These are phyloP conservation scores for Mollisiaceae sp. DNA, from an alignment of 2,329 filamentous ascomycete genomes.

Conservation along the genomic window DNA sequence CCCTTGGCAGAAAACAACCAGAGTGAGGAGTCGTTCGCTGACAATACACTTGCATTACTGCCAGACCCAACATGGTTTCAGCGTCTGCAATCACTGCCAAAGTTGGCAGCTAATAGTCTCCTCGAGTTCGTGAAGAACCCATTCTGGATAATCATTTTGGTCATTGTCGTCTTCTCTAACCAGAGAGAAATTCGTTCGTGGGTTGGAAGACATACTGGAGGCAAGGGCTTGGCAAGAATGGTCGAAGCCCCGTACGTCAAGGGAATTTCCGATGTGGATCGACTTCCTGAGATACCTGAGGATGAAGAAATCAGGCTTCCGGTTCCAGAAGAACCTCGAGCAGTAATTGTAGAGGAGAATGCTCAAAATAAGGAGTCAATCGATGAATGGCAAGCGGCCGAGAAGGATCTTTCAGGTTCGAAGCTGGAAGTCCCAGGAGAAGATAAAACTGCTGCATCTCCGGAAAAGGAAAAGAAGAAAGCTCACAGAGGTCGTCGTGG, in stretches of 20 bases:
- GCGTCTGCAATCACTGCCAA: slow-evolving; percentile 56
- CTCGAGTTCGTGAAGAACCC: slow-evolving; percentile 63
- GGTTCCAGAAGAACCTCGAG: slow-evolving; percentile 14
- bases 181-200: slow-evolving; percentile 37
- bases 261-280: slow-evolving; percentile 6
- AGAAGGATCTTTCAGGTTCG: slow-evolving; percentile 5
- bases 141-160: slow-evolving; percentile 43
- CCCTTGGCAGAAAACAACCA: slow-evolving; percentile 31
- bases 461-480: slow-evolving; percentile 59
- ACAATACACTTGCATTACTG: slow-evolving; percentile 42
- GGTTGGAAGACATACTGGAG: slow-evolving; percentile 40
- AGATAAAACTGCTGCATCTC: slow-evolving; percentile 44
- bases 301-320: slow-evolving; percentile 22
- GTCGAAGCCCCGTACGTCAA: slow-evolving; percentile 26
- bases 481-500: slow-evolving; percentile 74
- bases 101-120: slow-evolving; percentile 55
- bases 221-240: slow-evolving; percentile 34
- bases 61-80: slow-evolving; percentile 50
- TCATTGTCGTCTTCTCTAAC: slow-evolving; percentile 33
- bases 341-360: slow-evolving; percentile 9
- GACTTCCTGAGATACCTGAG: slow-evolving; percentile 19
- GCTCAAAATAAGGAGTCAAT: neutral
- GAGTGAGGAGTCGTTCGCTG: slow-evolving; percentile 10
- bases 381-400: neutral
- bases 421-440: slow-evolving; percentile 23